A percentile compares a stretch with the other conserved stretches of the same genome.
Conservation (phyloP, 2,329 filamentous ascomycete species). For the Arthroderma uncinatum region DNA sequence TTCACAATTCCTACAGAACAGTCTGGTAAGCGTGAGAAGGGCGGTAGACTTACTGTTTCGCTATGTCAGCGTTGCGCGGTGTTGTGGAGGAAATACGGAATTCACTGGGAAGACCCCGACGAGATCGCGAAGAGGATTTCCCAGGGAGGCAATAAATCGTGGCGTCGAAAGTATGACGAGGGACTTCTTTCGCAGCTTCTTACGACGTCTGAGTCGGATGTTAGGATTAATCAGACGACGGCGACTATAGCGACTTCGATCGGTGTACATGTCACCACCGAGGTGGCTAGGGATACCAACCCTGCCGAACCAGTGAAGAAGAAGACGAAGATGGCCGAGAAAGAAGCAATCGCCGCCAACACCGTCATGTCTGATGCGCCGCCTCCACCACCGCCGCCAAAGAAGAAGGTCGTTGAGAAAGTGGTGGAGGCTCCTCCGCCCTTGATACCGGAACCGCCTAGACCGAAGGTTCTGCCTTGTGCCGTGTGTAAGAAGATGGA, state of each 20-base stretch:
- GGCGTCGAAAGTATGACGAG: slow-evolving; percentile 83
- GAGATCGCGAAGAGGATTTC: slow-evolving; percentile 81
- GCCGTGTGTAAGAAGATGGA: slow-evolving; percentile 70
- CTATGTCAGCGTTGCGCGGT: slow-evolving; percentile 84
- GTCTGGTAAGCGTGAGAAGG: slow-evolving; percentile 63
- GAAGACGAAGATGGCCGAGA: slow-evolving; percentile 44
- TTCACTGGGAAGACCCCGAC: slow-evolving; percentile 90
- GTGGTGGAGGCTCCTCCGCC: slow-evolving; percentile 38
- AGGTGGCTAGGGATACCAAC: slow-evolving; percentile 18
- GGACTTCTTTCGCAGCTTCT: slow-evolving; percentile 51
- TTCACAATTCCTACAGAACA: slow-evolving; percentile 55
- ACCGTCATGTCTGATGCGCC: slow-evolving; percentile 27
- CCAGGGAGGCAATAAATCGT: slow-evolving; percentile 65
- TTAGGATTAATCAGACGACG: slow-evolving; percentile 33
- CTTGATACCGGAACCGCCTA: slow-evolving; percentile 66
- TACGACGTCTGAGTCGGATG: slow-evolving; percentile 36
- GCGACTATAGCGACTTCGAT: slow-evolving; percentile 36
- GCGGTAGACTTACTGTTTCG: slow-evolving; percentile 61
- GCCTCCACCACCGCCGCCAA: slow-evolving; percentile 43
- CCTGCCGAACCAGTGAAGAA: slow-evolving; percentile 42
- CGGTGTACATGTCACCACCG: slow-evolving; percentile 30
- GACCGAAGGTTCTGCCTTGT: slow-evolving; percentile 68
- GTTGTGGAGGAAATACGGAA: slow-evolving; percentile 89
- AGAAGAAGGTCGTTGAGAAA: slow-evolving; percentile 50
- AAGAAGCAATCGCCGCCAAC: slow-evolving; percentile 39